phyloP scores from a whole-genome alignment of 306 rosid genomes.

The Fragaria iinumae region DNA sequence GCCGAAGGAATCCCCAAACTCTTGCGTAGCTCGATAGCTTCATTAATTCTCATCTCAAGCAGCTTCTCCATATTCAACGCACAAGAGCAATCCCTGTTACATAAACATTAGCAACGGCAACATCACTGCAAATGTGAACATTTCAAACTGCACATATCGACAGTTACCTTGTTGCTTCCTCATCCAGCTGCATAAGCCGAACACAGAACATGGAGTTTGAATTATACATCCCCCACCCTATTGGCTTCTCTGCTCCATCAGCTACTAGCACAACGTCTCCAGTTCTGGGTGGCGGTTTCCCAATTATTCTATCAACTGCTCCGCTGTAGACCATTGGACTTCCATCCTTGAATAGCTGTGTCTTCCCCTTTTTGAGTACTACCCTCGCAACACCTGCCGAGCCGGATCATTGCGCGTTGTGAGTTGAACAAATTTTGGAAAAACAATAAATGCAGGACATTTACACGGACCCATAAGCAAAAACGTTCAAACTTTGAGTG shows the following conservation, averaged over 20 bases:
- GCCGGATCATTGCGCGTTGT: conserved; percentile 25
- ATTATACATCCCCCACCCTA: conserved; percentile 93
- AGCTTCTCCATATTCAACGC: conserved; percentile 72
- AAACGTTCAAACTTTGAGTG: conserved; percentile 7
- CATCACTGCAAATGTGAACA: conserved; percentile 11
- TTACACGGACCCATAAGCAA: conserved; percentile 13
- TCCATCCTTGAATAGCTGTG: conserved; percentile 94
- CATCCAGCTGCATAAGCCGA: conserved; percentile 87
- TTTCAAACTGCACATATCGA: not conserved
- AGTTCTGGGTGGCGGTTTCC: conserved; percentile 86
- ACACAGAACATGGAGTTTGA: conserved; percentile 90
- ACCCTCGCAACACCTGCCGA: conserved; percentile 82
- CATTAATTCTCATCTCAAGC: conserved; percentile 62
- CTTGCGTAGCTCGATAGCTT: conserved; percentile 62
- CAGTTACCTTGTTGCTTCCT: conserved; percentile 66
- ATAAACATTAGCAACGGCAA: conserved; percentile 22
- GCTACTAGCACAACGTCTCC: conserved; percentile 86
- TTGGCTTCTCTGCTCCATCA: conserved; percentile 80
- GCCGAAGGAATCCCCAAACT: conserved; percentile 81
- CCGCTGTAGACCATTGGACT: conserved; percentile 98
- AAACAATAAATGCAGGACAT: not conserved
- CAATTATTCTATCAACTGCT: conserved; percentile 87
- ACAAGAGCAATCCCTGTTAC: conserved; percentile 52
- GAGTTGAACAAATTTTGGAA: conserved; percentile 26
- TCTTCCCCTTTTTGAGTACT: conserved; percentile 86